phyloP scores from a whole-genome alignment of 768 basidiomycete genomes.

The Tylopilus sp. region DNA sequence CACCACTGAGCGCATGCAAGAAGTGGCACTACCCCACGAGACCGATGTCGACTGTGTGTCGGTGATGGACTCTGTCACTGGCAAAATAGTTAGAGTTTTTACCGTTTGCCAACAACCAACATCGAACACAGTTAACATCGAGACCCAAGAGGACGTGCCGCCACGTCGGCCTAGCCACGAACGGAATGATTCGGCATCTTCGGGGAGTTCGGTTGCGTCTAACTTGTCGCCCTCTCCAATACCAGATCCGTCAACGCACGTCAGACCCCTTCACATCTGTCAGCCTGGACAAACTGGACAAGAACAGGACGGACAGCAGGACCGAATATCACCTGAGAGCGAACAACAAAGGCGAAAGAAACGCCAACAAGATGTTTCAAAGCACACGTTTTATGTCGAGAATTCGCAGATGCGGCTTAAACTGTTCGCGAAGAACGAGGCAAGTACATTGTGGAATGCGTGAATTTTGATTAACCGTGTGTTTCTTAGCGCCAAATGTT shows the following conservation, averaged over 20 bases:
- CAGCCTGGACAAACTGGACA: conserved; percentile 16
- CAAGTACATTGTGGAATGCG: conserved; percentile 20
- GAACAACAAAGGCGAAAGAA: conserved; percentile 48
- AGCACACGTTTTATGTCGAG: conserved; percentile 91
- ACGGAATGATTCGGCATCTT: conserved; percentile 23
- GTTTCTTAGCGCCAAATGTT: conserved; percentile 80
- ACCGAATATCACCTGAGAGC: conserved; percentile 21
- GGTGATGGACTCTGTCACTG: conserved; percentile 47
- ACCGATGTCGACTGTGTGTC: conserved; percentile 36
- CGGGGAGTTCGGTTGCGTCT: conserved; percentile 38
- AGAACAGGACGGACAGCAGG: conserved; percentile 20
- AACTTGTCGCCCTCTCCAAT: conserved; percentile 49
- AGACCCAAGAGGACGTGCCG: conserved; percentile 2
- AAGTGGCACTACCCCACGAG: conserved; percentile 19
- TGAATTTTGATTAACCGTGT: conserved; percentile 2
- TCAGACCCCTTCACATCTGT: conserved; percentile 46
- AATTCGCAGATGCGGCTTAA: conserved; percentile 91
- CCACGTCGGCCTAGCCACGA: not conserved
- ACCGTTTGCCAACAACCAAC: conserved; percentile 30
- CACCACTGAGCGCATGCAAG: conserved; percentile 16
- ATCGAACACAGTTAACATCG: conserved; percentile 7
- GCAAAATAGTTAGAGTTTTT: conserved; percentile 44
- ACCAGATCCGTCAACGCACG: conserved; percentile 79
- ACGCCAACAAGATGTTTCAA: conserved; percentile 63
- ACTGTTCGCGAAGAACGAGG: conserved; percentile 84